A percentile compares a stretch with the other conserved stretches of the same genome.
These are phyloP conservation scores for Oehlia diaphana DNA, from an alignment of 192 early-diverging fungal genomes.

Conservation along the genomic window DNA sequence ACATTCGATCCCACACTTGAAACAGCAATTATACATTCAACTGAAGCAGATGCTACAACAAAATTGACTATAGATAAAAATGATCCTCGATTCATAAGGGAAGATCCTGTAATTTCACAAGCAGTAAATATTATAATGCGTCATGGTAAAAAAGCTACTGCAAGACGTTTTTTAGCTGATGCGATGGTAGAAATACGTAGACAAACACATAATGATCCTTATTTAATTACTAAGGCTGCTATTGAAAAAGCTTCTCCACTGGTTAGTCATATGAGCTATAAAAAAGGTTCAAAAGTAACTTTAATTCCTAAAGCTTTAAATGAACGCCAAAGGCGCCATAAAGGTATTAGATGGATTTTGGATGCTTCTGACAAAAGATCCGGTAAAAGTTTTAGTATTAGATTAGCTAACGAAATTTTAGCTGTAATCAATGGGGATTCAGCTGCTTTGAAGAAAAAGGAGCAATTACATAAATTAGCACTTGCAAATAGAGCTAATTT, in stretches of 20 bases:
- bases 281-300: conserved; percentile 81
- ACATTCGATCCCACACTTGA: no score
- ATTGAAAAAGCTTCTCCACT: conserved; percentile 74
- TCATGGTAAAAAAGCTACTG: conserved; percentile 85
- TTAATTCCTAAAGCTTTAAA: conserved; percentile 78
- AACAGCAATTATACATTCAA: background rate
- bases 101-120: conserved; percentile 71
- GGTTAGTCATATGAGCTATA: conserved; percentile 66
- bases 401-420: conserved; percentile 78
- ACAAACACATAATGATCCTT: conserved; percentile 66
- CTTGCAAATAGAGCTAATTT: conserved; percentile 80
- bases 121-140: conserved; percentile 91
- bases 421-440: conserved; percentile 76
- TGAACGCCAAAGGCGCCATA: conserved; percentile 71
- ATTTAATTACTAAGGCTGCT: conserved; percentile 64
- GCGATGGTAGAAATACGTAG: conserved; percentile 68
- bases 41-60: background rate
- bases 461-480: conserved; percentile 76
- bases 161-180: conserved; percentile 64
- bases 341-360: conserved; percentile 85
- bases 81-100: conserved; percentile 43
- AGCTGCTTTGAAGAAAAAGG: conserved; percentile 70
- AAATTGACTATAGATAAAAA: background rate
- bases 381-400: conserved; percentile 64
- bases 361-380: conserved; percentile 67